Base-by-base conservation (phyloP, 2,329 filamentous ascomycete species). In the Colletotrichum shisoi region DNA sequence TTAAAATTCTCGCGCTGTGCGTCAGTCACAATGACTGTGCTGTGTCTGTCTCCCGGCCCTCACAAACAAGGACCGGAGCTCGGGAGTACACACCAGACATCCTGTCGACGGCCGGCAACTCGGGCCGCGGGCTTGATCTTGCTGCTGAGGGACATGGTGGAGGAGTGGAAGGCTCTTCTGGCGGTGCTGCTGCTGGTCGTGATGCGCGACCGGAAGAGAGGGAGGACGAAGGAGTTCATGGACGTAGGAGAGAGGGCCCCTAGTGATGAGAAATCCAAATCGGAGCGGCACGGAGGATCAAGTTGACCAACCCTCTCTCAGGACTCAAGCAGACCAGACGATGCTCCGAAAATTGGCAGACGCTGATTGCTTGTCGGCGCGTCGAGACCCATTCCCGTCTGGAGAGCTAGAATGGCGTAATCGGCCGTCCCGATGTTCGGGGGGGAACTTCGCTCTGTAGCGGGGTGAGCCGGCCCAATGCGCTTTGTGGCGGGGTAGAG, bases 101-200 rank as follows among this genome's bases (percentile, higher is more conserved):
- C 80, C 70, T 85, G 81, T 73, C 80, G 77, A 72, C 82, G 80
- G 24, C 80, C 80, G 11, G 81, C 79, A 19, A 85, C 83, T 31
- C 83, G 75, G 31, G 81, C 81, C 5, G 83, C 83, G 44, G 83
- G 83, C 77, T 81, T 82, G 42, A 85, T 74, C 73, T 84, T 84
- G 45, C 77, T 74, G 51, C 78, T 79, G 37, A 78, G 75, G 70
- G 76, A 74, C 81, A 84, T 84, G 53, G 73, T 76, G 62, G 76
- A 74, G 17, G 63, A 62, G 34, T 63, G 63, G 49, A 70, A 70
- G n/a, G 44, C 57, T 68, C 63, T 59, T 60, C 62, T 62, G 57
- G 42, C 63, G 58, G 57, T 54, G 19, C 52, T 69, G 21, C 27
- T 69, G 64, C 27, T 69, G 64, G 21, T 69, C n/a, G 42, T 39